Base-by-base conservation (phyloP, 805 yeast genomes). In the Candida peoriensis region DNA sequence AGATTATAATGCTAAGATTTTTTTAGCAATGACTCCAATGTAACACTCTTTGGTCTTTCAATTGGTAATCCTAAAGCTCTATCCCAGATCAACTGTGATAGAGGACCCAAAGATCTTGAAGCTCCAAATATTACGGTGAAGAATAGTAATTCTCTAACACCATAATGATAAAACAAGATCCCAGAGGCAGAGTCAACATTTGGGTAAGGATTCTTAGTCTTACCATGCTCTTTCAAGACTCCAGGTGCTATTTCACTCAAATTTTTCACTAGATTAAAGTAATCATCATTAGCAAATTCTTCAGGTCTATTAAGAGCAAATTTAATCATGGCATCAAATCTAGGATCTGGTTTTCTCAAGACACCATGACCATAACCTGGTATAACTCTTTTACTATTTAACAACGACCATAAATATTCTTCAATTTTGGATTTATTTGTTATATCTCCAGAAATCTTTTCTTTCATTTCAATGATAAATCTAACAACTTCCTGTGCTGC, bases 331-430 rank as follows among this genome's bases (percentile, higher is more conserved):
- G 89, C 90, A 37, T 73, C 68, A 65, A 77, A 83, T 52, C 93
- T 72, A 41, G 93, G 93, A 61, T 83, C 93, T 33, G 90, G 78
- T 70, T 75, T 77, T 64, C 94, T 72, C 60, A 83, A 70, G 34
- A 83, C 93, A 36, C 93, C 93, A 60, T 83, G 94, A 31, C 94
- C 94, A 66, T 84, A 84, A 42, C 94, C 94, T 43, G 94, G 94
- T 44, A 83, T 78, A 41, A 83, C 93, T 53, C 88, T 73, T 42
- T 85, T 85, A 30, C 78, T 66, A 60, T 79, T 76, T 47, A 83
- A 70, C 34, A 81, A 64, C 26, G 69, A 68, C 93, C 93, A 82
- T 51, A 83, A 64, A 67, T 78, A 76, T 47, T 69, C 66, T 60
- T 74, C 78, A 46, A 83, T 78, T 51, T 74, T 71, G 38, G 58